Evolutionary conservation across 495 filamentous ascomycete genomes (phyloP), one percentile per base, ranked within the genome.

Genomic region (Aspergillus baeticus): DNA sequence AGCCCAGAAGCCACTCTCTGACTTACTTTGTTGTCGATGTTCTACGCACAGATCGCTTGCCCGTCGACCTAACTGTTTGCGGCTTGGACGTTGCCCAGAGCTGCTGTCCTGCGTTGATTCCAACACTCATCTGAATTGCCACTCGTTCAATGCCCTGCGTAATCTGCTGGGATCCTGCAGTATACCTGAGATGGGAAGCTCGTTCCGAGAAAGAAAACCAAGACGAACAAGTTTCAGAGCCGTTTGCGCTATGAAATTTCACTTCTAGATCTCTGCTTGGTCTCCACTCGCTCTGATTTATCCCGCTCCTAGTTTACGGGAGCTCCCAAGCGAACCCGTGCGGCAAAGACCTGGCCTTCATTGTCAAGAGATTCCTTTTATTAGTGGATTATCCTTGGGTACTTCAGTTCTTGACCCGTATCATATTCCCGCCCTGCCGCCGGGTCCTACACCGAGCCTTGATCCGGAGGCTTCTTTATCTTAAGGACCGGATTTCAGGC

Each of bases 171-270:
- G 62, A 69, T 68, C 63, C 57, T 58, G 67, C 66, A 69, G 66
- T 62, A 56, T 63, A 59, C 66, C 63, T 66, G 66, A 66, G 54
- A 71, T 71, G 62, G 59, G 60, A 56, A 63, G 65, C 51, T 64
- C 68, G 64, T 61, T 60, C 62, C 52, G 38, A 59, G 59, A n/a
- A 45, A 62, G 54, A 35, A 29, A 39, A 38, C 18, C 20, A 42
- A 52, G 36, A 52, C 35, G 37, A 42, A 50, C 61, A 61, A 72
- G 60, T 66, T 51, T 51, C 48, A 60, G 44, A 52, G 44, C 62
- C 62, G 54, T 72, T 69, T 67, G 63, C 62, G 59, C 64, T 44
- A 70, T 72, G 67, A 60, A 26, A 41, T 34, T 67, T 60, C 49
- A 48, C 60, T 60, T 62, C 44, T 73, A 69, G 64, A 63, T 56